Conservation (phyloP, 139 green algal species). For the Coelastrella sp. region DNA sequence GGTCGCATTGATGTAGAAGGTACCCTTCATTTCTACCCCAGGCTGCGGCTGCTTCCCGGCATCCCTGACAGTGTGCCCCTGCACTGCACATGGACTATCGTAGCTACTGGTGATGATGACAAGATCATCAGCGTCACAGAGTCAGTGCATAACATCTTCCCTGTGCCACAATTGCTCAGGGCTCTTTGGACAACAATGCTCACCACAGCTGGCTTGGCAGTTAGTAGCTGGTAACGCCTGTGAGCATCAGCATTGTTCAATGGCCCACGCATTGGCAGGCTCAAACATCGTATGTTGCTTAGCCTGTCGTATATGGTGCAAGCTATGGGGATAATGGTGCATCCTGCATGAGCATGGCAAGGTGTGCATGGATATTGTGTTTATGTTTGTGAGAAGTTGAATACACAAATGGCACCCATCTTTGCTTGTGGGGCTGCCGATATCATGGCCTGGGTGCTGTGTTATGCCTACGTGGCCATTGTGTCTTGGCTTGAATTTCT, state of each 20-base stretch:
- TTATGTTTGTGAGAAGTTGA: too few species aligned
- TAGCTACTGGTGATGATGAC: slow-evolving; percentile 40
- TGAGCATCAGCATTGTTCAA: too few species aligned
- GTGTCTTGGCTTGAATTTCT: too few species aligned
- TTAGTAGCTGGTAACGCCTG: slow-evolving; percentile 25
- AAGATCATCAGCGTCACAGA: slow-evolving; percentile 39
- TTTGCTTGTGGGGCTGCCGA: too few species aligned
- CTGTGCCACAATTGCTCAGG: slow-evolving; percentile 22
- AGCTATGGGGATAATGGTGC: background rate
- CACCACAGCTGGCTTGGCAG: slow-evolving; percentile 29
- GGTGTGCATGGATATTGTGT: too few species aligned
- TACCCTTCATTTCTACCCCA: slow-evolving; percentile 28
- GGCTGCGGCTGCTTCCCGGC: background rate
- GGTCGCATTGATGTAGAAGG: slow-evolving; percentile 36
- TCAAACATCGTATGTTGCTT: background rate
- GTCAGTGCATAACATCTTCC: slow-evolving; percentile 22
- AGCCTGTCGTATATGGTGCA: background rate
- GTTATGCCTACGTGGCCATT: too few species aligned
- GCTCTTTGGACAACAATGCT: slow-evolving; percentile 13
- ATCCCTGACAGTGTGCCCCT: slow-evolving; percentile 8
- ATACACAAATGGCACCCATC: too few species aligned
- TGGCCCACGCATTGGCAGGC: too few species aligned
- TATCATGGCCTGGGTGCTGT: too few species aligned
- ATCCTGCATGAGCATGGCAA: too few species aligned
- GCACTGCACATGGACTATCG: slow-evolving; percentile 26